Evolutionary conservation across 2,329 filamentous ascomycete genomes (phyloP), one percentile per base, ranked within the genome.

Genomic region (Lomentospora prolificans): DNA sequence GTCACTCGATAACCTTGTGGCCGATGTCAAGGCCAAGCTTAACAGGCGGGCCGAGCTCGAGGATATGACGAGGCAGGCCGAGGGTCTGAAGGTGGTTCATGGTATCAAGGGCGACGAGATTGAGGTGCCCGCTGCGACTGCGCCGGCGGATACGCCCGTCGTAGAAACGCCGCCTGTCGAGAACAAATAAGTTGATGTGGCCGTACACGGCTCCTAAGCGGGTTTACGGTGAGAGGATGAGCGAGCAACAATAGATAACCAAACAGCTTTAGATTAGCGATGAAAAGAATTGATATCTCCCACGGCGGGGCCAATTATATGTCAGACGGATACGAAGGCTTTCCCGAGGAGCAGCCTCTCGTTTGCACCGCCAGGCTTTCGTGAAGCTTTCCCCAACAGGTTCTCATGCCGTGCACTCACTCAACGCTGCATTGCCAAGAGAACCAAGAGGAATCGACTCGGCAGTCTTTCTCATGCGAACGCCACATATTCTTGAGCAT

Each of bases 1-100:
- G 22, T 75, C 84, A 55, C 76, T 87, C 60, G 71, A 70, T 30
- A 75, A 84, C 56, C 71, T 91, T 65, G 80, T 84, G 2, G 68
- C 73, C 10, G 86, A 89, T 69, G 76, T 90, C 44, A 81, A 78
- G 64, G 62, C 58, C 31, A 66, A 72, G 14, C 67, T 76, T 52
- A 65, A 68, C 57, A 68, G 72, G 57, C 75, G 74, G 63, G 67
- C 69, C 53, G 68, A 70, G 62, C 64, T 77, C 33, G 75, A 78
- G 56, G 65, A 69, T 19, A 66, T 77, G 58, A 70, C 70, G 2
- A 65, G 65, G 57, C 68, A 70, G 56, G 74, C 73, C 14, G 72
- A 73, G 61, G 74, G 74, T 24, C 66, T 76, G 41, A 70, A 69
- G 59, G 74, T 77, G 5, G 74, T 75, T 19, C 69, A 72, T 59